Percentiles rank a stretch among this genome's conserved stretches.
phyloP scores from a whole-genome alignment of 2,329 filamentous ascomycete genomes.

The Akanthomyces uredinophilus region DNA sequence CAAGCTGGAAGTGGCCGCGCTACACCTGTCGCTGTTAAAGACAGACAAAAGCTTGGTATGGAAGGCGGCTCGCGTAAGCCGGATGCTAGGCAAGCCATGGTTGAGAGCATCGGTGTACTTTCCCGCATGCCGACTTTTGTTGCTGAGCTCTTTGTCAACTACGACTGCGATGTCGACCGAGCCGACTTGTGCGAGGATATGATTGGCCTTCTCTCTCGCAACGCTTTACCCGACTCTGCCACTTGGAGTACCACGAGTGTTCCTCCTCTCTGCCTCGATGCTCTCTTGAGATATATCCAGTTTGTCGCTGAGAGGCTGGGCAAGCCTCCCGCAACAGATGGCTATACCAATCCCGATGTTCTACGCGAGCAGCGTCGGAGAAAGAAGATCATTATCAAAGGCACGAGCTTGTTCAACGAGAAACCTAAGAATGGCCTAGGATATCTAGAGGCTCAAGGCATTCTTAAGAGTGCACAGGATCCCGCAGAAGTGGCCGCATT shows the following conservation, averaged over 20 bases:
- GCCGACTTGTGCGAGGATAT: conserved; percentile 93
- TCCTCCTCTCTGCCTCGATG: conserved; percentile 88
- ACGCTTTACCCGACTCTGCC: conserved; percentile 92
- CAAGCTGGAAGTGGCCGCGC: conserved; percentile 73
- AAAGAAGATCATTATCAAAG: conserved; percentile 86
- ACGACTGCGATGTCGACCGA: conserved; percentile 90
- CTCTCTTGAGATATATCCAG: conserved; percentile 83
- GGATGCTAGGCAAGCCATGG: conserved; percentile 95
- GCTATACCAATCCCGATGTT: conserved; percentile 58
- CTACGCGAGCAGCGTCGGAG: conserved; percentile 68
- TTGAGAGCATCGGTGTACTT: conserved; percentile 88
- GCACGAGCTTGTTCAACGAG: conserved; percentile 90
- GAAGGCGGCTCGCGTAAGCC: conserved; percentile 90
- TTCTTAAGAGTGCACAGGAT: conserved; percentile 72
- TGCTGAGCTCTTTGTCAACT: conserved; percentile 94
- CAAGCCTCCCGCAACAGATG: conserved; percentile 58
- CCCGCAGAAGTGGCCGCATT: conserved; percentile 79
- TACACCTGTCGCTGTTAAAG: conserved; percentile 86
- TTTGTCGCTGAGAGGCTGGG: conserved; percentile 84
- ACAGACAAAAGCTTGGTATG: conserved; percentile 85
- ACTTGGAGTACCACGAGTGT: conserved; percentile 99
- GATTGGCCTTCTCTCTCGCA: conserved; percentile 85
- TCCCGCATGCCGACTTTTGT: conserved; percentile 92
- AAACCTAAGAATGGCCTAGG: conserved; percentile 84
- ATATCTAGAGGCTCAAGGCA: conserved; percentile 77